A percentile compares a stretch with the other conserved stretches of the same genome.
Evolutionary conservation across 192 early-diverging fungal species (phyloP).

Genomic region (Coemansia sp.): DNA sequence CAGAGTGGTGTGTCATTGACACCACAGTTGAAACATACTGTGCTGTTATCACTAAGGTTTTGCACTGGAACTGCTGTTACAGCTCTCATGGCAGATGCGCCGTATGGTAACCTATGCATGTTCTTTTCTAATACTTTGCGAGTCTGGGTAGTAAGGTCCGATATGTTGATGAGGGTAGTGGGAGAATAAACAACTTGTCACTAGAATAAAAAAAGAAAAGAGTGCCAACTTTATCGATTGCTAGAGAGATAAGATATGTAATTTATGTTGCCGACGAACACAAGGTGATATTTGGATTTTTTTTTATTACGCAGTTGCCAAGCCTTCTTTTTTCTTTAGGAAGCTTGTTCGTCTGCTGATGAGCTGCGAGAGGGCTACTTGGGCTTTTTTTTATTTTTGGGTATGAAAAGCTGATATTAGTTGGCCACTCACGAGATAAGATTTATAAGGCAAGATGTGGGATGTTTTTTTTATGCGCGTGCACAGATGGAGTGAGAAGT

Average conservation of each 20-base stretch:
- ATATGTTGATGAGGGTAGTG: background rate
- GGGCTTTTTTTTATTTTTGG: constrained; percentile 4
- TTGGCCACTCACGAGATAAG: constrained; percentile 1
- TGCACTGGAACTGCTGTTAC: background rate
- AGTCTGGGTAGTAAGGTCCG: too few species aligned
- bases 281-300: background rate
- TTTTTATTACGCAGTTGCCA: background rate
- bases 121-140: background rate
- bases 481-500: background rate
- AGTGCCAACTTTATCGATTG: background rate
- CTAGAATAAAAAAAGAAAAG: background rate
- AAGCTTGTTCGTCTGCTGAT: background rate
- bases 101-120: background rate
- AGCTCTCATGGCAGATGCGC: background rate
- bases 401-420: background rate
- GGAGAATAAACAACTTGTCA: background rate
- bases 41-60: background rate
- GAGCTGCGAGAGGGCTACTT: background rate
- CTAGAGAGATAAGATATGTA: background rate
- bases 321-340: background rate
- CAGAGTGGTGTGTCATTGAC: constrained; percentile 70
- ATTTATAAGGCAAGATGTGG: background rate
- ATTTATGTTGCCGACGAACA: background rate
- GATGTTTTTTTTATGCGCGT: background rate
- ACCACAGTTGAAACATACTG: constrained; percentile 68